A percentile compares a stretch with the other conserved stretches of the same genome.
These are phyloP conservation scores for Geotrichum aggregatum DNA, from an alignment of 1,139 yeast genomes.

Conservation along the genomic window DNA sequence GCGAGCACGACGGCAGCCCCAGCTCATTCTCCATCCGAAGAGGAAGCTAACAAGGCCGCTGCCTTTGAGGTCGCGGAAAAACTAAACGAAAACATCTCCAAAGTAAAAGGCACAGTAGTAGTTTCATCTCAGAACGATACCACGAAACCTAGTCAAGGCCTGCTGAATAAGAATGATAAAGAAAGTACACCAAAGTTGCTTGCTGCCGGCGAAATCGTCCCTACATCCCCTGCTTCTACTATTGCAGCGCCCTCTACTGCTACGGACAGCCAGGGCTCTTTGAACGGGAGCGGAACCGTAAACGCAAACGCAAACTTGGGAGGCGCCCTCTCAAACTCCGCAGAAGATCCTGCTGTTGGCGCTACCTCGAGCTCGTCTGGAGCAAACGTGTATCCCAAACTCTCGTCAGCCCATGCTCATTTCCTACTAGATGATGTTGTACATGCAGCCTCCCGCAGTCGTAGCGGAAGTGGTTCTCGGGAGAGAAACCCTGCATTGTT, in stretches of 20 bases:
- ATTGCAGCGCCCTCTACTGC: too few species aligned
- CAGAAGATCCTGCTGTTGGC: neutral
- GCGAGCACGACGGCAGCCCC: neutral
- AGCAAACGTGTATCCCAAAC: constrained; percentile 42
- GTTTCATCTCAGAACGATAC: constrained; percentile 11
- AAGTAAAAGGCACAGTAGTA: constrained; percentile 22
- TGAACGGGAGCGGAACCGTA: too few species aligned
- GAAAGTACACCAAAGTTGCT: neutral
- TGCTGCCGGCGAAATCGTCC: neutral
- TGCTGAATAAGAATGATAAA: constrained; percentile 9
- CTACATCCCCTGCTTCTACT: too few species aligned
- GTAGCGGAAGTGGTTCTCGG: constrained; percentile 41
- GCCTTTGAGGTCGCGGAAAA: constrained; percentile 19
- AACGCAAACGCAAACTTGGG: neutral
- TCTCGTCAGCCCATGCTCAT: constrained; percentile 73
- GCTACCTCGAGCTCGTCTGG: too few species aligned
- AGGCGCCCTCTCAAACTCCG: neutral
- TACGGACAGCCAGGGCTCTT: too few species aligned
- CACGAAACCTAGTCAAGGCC: constrained; percentile 14
- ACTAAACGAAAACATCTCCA: constrained; percentile 21
- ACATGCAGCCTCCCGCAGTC: constrained; percentile 45
- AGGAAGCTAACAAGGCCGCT: constrained; percentile 22
- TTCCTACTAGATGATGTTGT: constrained; percentile 69
- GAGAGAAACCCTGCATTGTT: constrained; percentile 6
- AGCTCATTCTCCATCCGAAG: constrained; percentile 10